Conservation (phyloP, 2,329 filamentous ascomycete species). For the Onygenales sp. region DNA sequence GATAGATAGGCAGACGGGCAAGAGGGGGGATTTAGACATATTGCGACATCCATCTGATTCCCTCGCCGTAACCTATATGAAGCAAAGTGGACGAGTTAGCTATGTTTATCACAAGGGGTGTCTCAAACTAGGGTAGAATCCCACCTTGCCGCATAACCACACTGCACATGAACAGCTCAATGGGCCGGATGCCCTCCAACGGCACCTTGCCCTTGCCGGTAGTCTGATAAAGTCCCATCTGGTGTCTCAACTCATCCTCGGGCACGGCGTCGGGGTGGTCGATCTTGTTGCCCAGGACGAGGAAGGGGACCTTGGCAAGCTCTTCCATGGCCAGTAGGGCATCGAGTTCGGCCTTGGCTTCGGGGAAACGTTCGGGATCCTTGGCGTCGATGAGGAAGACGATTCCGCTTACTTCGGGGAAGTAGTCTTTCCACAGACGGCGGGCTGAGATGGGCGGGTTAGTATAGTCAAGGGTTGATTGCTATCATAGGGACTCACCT, state of each 20-base stretch:
- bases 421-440: constrained; percentile 93
- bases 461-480: neutral
- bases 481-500: constrained; percentile 43
- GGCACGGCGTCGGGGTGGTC: constrained; percentile 92
- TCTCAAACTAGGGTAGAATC: constrained; percentile 18
- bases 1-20: neutral
- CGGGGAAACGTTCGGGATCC: constrained; percentile 86
- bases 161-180: constrained; percentile 99
- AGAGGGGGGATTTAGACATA: constrained; percentile 57
- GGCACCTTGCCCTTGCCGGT: constrained; percentile 93
- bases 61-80: constrained; percentile 66
- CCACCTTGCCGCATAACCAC: constrained; percentile 92
- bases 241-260: constrained; percentile 88
- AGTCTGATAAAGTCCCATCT: constrained; percentile 89
- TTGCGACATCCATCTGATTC: constrained; percentile 84
- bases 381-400: constrained; percentile 98
- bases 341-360: constrained; percentile 95
- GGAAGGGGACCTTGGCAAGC: constrained; percentile 86
- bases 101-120: neutral
- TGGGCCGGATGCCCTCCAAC: constrained; percentile 82
- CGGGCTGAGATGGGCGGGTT: constrained; percentile 48
- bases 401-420: constrained; percentile 91
- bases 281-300: constrained; percentile 98
- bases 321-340: constrained; percentile 95
- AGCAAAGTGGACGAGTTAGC: neutral